Evolutionary conservation across 2,329 filamentous ascomycete species (phyloP).

Genomic region (Cadophora gregata): DNA sequence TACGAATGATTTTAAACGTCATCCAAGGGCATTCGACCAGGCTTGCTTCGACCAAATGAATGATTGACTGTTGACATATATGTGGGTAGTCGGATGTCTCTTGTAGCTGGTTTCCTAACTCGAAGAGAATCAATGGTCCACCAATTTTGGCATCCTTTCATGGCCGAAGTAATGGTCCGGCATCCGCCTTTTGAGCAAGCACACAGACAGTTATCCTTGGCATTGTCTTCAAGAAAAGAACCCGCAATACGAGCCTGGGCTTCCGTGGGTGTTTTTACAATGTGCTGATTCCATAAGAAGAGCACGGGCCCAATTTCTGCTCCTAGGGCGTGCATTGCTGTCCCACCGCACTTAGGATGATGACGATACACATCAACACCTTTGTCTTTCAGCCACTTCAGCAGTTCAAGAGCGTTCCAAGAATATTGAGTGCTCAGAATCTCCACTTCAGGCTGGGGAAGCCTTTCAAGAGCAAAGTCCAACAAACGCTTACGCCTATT

Average conservation of each 20-base stretch:
- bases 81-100: neutral
- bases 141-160: neutral
- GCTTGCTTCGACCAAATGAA: neutral
- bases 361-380: neutral
- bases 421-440: accelerated
- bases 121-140: neutral
- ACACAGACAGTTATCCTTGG: conserved; percentile 7
- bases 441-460: neutral
- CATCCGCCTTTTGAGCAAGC: neutral
- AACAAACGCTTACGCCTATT: neutral
- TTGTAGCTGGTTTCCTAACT: too few species aligned
- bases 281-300: neutral
- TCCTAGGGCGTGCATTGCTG: neutral
- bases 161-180: conserved; percentile 1
- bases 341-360: neutral
- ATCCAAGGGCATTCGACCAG: neutral
- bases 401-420: neutral
- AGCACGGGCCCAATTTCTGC: neutral
- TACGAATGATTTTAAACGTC: neutral
- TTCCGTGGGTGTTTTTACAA: neutral
- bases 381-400: conserved; percentile 9
- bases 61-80: neutral
- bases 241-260: neutral
- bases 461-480: neutral
- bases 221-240: neutral